These are phyloP conservation scores for Kwoniella shivajii DNA, from an alignment of 1,284 basidiomycete species.

Conservation along the genomic window DNA sequence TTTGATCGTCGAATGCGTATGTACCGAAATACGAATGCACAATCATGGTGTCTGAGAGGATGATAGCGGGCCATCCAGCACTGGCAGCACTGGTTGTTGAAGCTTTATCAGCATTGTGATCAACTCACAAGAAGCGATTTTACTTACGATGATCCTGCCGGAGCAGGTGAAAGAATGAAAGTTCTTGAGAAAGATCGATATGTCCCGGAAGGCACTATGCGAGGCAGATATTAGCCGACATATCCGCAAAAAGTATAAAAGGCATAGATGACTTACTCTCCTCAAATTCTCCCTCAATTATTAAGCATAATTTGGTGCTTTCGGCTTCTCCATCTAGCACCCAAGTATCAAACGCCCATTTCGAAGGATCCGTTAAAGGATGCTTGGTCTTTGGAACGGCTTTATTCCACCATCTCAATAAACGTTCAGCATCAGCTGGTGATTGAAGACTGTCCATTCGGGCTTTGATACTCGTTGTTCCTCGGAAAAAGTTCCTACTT, in stretches of 20 bases:
- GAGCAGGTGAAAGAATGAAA: slow-evolving; percentile 80
- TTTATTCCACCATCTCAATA: slow-evolving; percentile 54
- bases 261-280: slow-evolving; percentile 66
- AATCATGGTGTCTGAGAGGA: slow-evolving; percentile 85
- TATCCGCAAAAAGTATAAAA: no score
- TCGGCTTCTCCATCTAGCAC: slow-evolving; percentile 65
- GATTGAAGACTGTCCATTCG: slow-evolving; percentile 71
- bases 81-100: slow-evolving; percentile 58
- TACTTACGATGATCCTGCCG: slow-evolving; percentile 75
- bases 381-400: slow-evolving; percentile 78
- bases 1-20: slow-evolving; percentile 61
- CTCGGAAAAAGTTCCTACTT: slow-evolving; percentile 75
- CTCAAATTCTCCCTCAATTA: slow-evolving; percentile 86
- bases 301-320: slow-evolving; percentile 68
- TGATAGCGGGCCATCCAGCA: slow-evolving; percentile 84
- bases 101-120: no score
- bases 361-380: slow-evolving; percentile 67
- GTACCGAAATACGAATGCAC: slow-evolving; percentile 81
- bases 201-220: slow-evolving; percentile 27
- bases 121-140: no score
- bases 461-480: slow-evolving; percentile 65
- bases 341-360: slow-evolving; percentile 89
- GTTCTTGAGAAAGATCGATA: slow-evolving; percentile 91
- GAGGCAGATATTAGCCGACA: slow-evolving; percentile 3
- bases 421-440: slow-evolving; percentile 63